A percentile compares a stretch with the other conserved stretches of the same genome.
Evolutionary conservation across 2,329 filamentous ascomycete genomes (phyloP).

Genomic region (Apiospora aurea): DNA sequence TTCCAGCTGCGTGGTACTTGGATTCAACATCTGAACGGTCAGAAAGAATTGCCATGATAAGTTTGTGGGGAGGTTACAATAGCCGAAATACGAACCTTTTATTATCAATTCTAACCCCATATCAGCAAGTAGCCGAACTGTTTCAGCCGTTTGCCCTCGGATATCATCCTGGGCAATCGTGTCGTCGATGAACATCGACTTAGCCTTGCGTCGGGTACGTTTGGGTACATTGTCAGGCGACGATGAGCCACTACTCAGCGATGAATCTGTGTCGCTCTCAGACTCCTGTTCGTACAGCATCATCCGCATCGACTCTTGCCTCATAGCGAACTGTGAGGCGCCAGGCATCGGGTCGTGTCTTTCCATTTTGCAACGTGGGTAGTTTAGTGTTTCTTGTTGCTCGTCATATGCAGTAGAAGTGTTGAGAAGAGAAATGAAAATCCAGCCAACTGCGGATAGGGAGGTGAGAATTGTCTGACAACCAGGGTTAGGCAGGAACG

Average conservation of each 20-base stretch:
- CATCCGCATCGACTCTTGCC: neutral
- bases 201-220: neutral
- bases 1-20: neutral
- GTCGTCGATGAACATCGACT: neutral
- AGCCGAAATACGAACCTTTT: neutral
- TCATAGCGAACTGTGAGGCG: neutral
- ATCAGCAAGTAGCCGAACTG: neutral
- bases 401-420: too few species aligned
- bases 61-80: too few species aligned
- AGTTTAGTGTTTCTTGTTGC: neutral
- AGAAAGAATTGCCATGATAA: neutral
- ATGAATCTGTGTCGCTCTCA: neutral
- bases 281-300: neutral
- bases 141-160: neutral
- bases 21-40: neutral
- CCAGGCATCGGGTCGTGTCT: neutral
- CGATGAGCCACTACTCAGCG: neutral
- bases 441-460: neutral
- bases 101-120: neutral
- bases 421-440: neutral
- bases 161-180: constrained; percentile 11
- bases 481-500: neutral
- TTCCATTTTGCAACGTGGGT: neutral
- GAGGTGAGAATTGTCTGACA: neutral
- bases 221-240: neutral